Conservation (phyloP, 164 flowering plant species). For the Aristolochia fimbriata region DNA sequence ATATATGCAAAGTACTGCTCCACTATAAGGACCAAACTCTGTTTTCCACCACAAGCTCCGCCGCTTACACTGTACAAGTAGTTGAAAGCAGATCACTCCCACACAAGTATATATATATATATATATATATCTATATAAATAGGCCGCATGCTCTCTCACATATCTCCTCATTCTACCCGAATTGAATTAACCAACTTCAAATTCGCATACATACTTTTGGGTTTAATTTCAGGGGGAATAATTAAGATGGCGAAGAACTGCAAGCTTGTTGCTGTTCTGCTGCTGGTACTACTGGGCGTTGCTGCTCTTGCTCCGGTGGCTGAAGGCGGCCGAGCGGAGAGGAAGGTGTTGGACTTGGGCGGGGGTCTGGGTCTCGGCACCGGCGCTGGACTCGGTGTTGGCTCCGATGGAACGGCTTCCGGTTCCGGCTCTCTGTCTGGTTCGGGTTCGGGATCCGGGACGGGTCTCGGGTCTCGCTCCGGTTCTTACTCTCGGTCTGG, state of each 20-base stretch:
- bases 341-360: constrained; percentile 32
- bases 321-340: constrained; percentile 25
- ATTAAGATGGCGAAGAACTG: constrained; percentile 15
- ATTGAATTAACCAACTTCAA: too few relatives aligned
- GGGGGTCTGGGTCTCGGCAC: constrained; percentile 19
- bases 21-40: too few relatives aligned
- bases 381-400: constrained; percentile 19
- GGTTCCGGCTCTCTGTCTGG: constrained; percentile 14
- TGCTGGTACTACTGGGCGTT: constrained; percentile 12
- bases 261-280: constrained; percentile 9
- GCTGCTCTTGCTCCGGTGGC: constrained; percentile 10
- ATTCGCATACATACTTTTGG: too few relatives aligned
- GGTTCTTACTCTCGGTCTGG: constrained; percentile 16
- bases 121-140: too few relatives aligned
- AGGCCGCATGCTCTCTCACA: too few relatives aligned
- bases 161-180: too few relatives aligned
- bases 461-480: constrained; percentile 13
- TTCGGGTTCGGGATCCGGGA: constrained; percentile 10
- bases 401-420: constrained; percentile 18
- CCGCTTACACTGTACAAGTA: too few relatives aligned
- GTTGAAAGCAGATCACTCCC: too few relatives aligned
- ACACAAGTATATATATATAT: too few relatives aligned
- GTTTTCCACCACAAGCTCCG: too few relatives aligned
- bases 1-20: too few relatives aligned
- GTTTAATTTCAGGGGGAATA: background rate